These are phyloP conservation scores for Babesia bovis DNA, from an alignment of 169 alveolate genomes.

Conservation along the genomic window DNA sequence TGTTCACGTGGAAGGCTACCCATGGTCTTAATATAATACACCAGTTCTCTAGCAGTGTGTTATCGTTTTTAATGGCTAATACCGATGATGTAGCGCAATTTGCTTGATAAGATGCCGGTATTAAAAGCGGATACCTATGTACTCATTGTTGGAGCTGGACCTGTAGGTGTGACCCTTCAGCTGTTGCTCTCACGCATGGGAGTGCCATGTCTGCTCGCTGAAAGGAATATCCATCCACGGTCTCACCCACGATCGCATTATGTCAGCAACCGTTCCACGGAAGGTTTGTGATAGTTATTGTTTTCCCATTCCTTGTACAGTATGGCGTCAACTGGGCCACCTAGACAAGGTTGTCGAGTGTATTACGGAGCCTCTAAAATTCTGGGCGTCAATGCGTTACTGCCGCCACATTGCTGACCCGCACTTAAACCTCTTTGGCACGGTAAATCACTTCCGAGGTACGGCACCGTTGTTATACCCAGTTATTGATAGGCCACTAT, in stretches of 20 bases:
- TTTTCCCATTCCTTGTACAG: constrained; percentile 22
- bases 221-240: constrained; percentile 66
- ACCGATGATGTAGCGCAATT: neutral
- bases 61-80: too few species aligned
- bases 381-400: constrained; percentile 72
- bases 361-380: constrained; percentile 62
- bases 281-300: constrained; percentile 66
- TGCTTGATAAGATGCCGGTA: constrained; percentile 14
- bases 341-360: constrained; percentile 65
- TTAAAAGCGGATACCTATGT: constrained; percentile 65
- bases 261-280: constrained; percentile 89
- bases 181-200: constrained; percentile 81
- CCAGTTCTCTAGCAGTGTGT: too few species aligned
- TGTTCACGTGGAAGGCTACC: too few species aligned
- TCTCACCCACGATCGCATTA: constrained; percentile 91
- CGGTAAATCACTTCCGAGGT: constrained; percentile 59
- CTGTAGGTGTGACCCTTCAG: constrained; percentile 89
- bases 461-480: neutral
- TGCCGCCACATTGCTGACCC: constrained; percentile 59
- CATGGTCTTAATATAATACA: too few species aligned
- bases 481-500: constrained; percentile 42
- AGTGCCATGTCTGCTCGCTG: constrained; percentile 83
- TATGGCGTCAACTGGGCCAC: constrained; percentile 77
- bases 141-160: constrained; percentile 92
- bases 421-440: constrained; percentile 57